Base-by-base conservation (phyloP, 2,329 filamentous ascomycete genomes). In the Xylariomycetidae sp. region DNA sequence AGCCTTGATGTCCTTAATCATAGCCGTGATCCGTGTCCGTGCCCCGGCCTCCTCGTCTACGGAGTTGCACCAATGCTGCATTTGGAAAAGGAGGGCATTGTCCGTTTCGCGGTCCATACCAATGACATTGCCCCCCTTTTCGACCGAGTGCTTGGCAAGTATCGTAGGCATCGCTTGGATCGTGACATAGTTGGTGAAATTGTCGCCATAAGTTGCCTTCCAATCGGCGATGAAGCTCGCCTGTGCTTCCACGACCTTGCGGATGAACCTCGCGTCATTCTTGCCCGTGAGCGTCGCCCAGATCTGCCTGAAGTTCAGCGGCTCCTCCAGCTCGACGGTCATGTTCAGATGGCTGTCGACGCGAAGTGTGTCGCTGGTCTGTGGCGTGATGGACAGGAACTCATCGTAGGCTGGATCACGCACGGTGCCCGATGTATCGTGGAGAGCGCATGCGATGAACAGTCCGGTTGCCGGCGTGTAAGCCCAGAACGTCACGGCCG, bases 61-160 rank as follows among this genome's bases (percentile, higher is more conserved):
- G n/a, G 50, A 51, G 37, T 50, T 52, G 25, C 60, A 48, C 36
- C 54, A 54, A 16, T 53, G 44, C 38, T 52, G 43, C 15, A 46
- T 36, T 14, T 55, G 52, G 48, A 54, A 59, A 17, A 51, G 40
- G 25, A 56, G 36, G 11, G 51, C 51, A 36, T 56, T 58, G 16
- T 55, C 57, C 20, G 52, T 43, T 42, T 50, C 38, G 11, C 34
- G 55, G 46, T 59, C 54, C 9, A 68, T 46, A 4, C 58, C 59
- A 19, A 67, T 50, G 30, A 67, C 55, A 40, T 63, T 64, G 25
- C 60, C 62, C 34, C 65, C 60, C 31, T 53, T 57, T 20, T 51
- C 51, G 5, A 38, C 38, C 17, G 58, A 59, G 11, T 59, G 45
- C 31, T 53, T 41, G 29, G 49, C 52, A 38, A 59, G 56, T 3